Percentiles rank a stretch among this genome's conserved stretches.
phyloP scores from a whole-genome alignment of 2,329 filamentous ascomycete genomes.

The Huntiella bhutanensis region DNA sequence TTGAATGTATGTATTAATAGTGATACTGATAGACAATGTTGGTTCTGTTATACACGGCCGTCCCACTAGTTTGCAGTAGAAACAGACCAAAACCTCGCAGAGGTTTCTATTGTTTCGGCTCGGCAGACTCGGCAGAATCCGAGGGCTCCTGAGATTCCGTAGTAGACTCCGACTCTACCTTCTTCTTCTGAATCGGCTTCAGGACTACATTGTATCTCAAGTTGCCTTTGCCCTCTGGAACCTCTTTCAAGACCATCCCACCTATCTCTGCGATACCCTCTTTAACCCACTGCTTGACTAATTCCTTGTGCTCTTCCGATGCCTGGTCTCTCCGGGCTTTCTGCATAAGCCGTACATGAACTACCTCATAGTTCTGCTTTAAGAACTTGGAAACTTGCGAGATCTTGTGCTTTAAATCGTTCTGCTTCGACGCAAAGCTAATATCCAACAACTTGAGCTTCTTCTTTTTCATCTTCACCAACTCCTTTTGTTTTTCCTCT shows the following conservation, averaged over 20 bases:
- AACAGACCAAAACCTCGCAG: too few relatives aligned
- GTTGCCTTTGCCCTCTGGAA: constrained; percentile 23
- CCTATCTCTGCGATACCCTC: constrained; percentile 14
- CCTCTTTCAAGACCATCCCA: constrained; percentile 26
- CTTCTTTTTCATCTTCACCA: constrained; percentile 23
- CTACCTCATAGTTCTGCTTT: constrained; percentile 45
- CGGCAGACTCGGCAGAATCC: too few relatives aligned
- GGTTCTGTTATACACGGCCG: too few relatives aligned
- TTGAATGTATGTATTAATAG: too few relatives aligned
- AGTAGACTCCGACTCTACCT: neutral
- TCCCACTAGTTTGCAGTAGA: too few relatives aligned
- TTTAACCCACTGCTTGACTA: constrained; percentile 26
- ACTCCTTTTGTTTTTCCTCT: constrained; percentile 24
- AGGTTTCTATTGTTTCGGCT: too few relatives aligned
- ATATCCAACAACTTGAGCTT: constrained; percentile 64
- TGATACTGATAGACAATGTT: too few relatives aligned
- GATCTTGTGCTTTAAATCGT: constrained; percentile 59
- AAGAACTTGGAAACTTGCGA: constrained; percentile 51
- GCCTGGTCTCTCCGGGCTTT: constrained; percentile 40
- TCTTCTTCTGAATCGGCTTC: constrained; percentile 2
- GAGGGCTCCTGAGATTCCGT: too few relatives aligned
- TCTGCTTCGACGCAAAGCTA: constrained; percentile 64
- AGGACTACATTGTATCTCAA: constrained; percentile 25
- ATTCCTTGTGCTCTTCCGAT: constrained; percentile 39
- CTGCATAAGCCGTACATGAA: constrained; percentile 51